Base-by-base conservation (phyloP, 371 early-diverging fungal species). In the Phascolomyces articulosus region DNA sequence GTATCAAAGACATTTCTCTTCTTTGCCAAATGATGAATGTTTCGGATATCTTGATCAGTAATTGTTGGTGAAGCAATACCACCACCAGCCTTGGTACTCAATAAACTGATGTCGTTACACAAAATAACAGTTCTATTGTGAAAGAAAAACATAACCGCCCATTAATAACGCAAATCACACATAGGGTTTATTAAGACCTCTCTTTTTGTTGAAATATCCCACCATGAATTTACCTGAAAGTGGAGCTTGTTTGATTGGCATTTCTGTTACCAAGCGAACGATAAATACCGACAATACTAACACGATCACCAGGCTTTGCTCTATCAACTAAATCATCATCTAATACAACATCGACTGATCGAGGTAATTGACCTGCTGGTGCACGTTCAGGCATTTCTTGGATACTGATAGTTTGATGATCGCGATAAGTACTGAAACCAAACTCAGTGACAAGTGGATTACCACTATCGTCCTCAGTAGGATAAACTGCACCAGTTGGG, bases 341-440 rank as follows among this genome's bases (percentile, higher is more conserved):
- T 59, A 99, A 76, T 48, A 99, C 87, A n/a, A 99, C 87, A 78
- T 99, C 98, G 21, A 99, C 85, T 18, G 97, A 95, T 11, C 99
- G 91, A 41, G 99, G 99, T 60, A 99, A 80, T 71, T 96, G 96
- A 26, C 99, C 99, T 18, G 99, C 92, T 20, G 98, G 99, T 3
- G 99, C 93, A 40, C 97, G 91, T 79, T 99, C 99, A 0, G 99
- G 99, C 99, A 99, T 99, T 85, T 99, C 99, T 82, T 99, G 99
- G 47, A 99, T 85, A 60, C 89, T 93, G 63, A 98, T 85, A 3
- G 93, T 95, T 79, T 99, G 99, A 71, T 95, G 95, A 80, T 99
- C 98, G 16, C 93, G 82, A 78, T 99, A 99, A 8, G 88, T 87
- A 59, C 94, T 95, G 70, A 89, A 87, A 21, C 99, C 99, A 77